Evolutionary conservation across 352 stramenopile genomes (phyloP), one percentile per base, ranked within the genome.

Genomic region (Globisporangium middletonii): DNA sequence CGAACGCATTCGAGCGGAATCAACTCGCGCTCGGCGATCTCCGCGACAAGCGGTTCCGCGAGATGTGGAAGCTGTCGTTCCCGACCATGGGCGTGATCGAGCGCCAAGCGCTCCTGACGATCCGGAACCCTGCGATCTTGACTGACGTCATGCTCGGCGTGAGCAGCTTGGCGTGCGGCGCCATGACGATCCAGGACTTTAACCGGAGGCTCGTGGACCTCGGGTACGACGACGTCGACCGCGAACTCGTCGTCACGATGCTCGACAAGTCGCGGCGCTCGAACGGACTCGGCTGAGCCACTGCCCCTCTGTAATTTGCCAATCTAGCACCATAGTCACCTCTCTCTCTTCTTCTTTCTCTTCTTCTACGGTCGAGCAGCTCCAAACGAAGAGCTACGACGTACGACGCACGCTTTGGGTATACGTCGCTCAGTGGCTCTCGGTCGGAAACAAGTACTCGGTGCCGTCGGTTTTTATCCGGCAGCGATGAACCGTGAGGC

Each of bases 61-160:
- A 90, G 51, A 55, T 93, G 53, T 93, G 83, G 83, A 79, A 74
- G 35, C 53, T 89, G 23, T 86, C 83, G 50, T 93, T 91, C 56
- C 83, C 83, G 45, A 82, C 75, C 8, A 86, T 91, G 74, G 69
- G 71, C 15, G 60, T 81, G 30, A 83, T 91, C 51, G 72, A 88
- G 55, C 74, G 77, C 50, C 60, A 65, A 18, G 79, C 75, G 49
- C 67, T 91, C 47, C 69, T 89, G 28, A 77, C 79, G 56, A 86
- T 89, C 41, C 58, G 77, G 46, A 73, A 87, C 38, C 78, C 80
- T 0, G 67, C 71, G 49, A 80, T 93, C 46, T 69, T 90, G 3
- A 82, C 80, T 48, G 80, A 93, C 50, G 67, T 89, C 1, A 88
- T 93, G 75, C 77, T 93, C n/a, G 77, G 73, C 13, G 77, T 93